Evolutionary conservation across 495 filamentous ascomycete species (phyloP), one percentile per base, ranked within the genome.

Genomic region (Immersiella caudata): DNA sequence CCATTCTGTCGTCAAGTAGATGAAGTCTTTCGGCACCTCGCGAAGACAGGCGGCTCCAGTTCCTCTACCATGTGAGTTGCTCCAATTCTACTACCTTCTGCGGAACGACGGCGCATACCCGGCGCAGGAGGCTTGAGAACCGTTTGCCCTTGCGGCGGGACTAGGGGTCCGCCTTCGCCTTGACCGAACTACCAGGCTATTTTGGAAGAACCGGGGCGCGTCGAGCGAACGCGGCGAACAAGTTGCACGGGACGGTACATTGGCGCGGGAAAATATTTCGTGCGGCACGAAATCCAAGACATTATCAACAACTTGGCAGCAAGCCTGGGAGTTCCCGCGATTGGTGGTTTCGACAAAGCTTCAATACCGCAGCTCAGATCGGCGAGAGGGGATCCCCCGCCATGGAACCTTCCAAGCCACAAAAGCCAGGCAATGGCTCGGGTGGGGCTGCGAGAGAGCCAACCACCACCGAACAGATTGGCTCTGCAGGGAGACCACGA

Each of bases 151-250:
- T 33, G 29, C 29, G 8, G 8, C 29, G 8, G 29, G 29, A 33
- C n/a, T n/a, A 33, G 8, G 29, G 29, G 29, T 33, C 29, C 29
- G 29, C 29, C 8, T 8, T 33, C 29, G 29, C 8, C 29, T 33
- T 33, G 3, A 3, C 29, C 29, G 29, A 33, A 33, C 29, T 4
- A 9, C 16, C 54, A 57, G 54, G 54, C 54, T 57, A 57, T 57
- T 57, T 57, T 26, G 54, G 54, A 57, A 26, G 54, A 57, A 57
- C 54, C 22, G 22, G 26, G n/a, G 54, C 54, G 16, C 40, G 11
- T 46, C 40, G 16, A 46, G 40, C 9, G 29, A 33, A 33, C 29
- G 29, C 29, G 29, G 29, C 29, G 29, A 33, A 3, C 29, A 33
- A 33, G 8, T 33, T 33, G 29, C 29, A 33, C 29, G 29, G 29